A percentile compares a stretch with the other conserved stretches of the same genome.
phyloP scores from a whole-genome alignment of 1,284 basidiomycete genomes.

The Gymnopus androsaceus region DNA sequence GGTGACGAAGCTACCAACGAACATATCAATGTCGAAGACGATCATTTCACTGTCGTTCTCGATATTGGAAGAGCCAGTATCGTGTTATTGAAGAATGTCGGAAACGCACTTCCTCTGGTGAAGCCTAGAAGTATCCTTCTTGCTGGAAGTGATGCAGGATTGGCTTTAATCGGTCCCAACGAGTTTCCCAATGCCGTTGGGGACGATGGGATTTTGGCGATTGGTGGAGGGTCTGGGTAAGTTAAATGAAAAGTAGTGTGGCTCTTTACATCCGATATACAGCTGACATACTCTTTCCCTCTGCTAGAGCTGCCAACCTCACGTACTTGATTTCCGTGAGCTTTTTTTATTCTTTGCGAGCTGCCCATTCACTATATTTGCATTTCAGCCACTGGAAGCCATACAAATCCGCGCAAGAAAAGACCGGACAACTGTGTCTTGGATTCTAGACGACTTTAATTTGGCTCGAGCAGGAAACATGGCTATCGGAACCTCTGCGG shows the following conservation, averaged over 20 bases:
- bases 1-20: slow-evolving; percentile 54
- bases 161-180: slow-evolving; percentile 71
- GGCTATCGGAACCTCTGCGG: slow-evolving; percentile 31
- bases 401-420: slow-evolving; percentile 33
- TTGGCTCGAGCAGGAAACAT: slow-evolving; percentile 27
- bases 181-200: slow-evolving; percentile 54
- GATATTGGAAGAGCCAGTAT: slow-evolving; percentile 73
- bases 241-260: slow-evolving; percentile 37
- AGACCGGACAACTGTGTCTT: slow-evolving; percentile 37
- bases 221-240: slow-evolving; percentile 47
- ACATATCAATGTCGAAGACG: slow-evolving; percentile 74
- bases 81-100: slow-evolving; percentile 78
- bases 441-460: slow-evolving; percentile 38
- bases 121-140: slow-evolving; percentile 60
- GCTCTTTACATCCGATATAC: no score
- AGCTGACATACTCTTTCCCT: slow-evolving; percentile 39
- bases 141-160: slow-evolving; percentile 74
- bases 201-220: slow-evolving; percentile 59
- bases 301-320: slow-evolving; percentile 38
- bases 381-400: slow-evolving; percentile 40
- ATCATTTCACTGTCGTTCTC: slow-evolving; percentile 66
- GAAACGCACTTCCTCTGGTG: slow-evolving; percentile 62
- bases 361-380: not conserved
- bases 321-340: slow-evolving; percentile 40
- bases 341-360: not conserved